Conservation (phyloP, 805 yeast species). For the Metschnikowia anglica region DNA sequence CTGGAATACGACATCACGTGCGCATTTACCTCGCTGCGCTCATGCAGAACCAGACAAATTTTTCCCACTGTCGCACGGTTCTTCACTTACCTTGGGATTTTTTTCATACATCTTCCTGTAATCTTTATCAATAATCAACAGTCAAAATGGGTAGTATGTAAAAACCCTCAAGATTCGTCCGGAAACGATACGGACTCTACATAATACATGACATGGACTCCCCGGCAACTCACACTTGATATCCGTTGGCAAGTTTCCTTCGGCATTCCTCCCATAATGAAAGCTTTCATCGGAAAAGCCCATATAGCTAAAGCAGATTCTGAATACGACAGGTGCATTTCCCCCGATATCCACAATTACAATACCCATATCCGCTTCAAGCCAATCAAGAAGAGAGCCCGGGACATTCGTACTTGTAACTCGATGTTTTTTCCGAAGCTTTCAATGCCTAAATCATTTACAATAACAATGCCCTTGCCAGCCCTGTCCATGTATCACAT, state of each 20-base stretch:
- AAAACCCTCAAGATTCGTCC: constrained; percentile 16
- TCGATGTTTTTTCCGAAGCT: no score
- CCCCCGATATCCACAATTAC: no score
- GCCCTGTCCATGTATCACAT: background rate
- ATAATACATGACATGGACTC: background rate
- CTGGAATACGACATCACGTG: constrained; percentile 17
- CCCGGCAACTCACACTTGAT: background rate
- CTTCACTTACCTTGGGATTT: constrained; percentile 15
- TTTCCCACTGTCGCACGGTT: constrained; percentile 19
- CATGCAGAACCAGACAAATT: constrained; percentile 17
- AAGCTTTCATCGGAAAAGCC: background rate
- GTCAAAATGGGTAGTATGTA: constrained; percentile 76
- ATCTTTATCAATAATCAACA: constrained; percentile 31
- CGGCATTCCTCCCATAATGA: background rate
- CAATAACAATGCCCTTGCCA: background rate
- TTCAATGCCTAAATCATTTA: background rate
- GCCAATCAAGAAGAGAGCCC: no score
- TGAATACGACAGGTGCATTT: no score
- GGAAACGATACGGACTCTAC: background rate
- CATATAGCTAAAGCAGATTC: background rate
- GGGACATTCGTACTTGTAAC: no score
- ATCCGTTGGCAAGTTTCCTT: background rate
- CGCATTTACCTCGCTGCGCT: constrained; percentile 2
- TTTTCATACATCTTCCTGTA: constrained; percentile 19
- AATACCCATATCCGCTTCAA: background rate